These are phyloP conservation scores for Eutypella sp. DNA, from an alignment of 2,329 filamentous ascomycete species.

Conservation along the genomic window DNA sequence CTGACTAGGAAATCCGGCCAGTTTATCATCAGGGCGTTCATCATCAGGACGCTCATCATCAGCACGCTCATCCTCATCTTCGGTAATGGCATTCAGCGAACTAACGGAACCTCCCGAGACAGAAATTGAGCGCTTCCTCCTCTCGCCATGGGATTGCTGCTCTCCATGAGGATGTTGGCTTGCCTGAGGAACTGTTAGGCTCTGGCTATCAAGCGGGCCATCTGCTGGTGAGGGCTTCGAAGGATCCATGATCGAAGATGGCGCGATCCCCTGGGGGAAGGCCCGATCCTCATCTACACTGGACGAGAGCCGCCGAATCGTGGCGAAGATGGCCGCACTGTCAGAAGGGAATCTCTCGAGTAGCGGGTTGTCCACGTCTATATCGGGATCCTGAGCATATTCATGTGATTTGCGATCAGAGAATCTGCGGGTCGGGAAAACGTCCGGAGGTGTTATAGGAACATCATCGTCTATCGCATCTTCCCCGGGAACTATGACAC, in stretches of 20 bases:
- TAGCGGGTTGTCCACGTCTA: constrained; percentile 23
- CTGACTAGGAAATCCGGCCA: neutral
- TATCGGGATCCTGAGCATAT: constrained; percentile 6
- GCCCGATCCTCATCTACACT: constrained; percentile 22
- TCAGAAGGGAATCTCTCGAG: constrained; percentile 26
- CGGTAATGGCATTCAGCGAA: constrained; percentile 20
- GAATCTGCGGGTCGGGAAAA: neutral
- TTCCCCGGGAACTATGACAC: constrained; percentile 10
- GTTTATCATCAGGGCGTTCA: neutral
- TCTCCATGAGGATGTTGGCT: neutral
- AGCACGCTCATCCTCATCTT: constrained; percentile 18
- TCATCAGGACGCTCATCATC: constrained; percentile 20
- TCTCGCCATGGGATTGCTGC: neutral
- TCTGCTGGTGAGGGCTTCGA: constrained; percentile 3
- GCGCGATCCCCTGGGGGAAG: constrained; percentile 12
- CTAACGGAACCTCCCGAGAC: constrained; percentile 5
- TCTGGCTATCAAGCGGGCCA: neutral
- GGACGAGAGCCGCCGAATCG: constrained; percentile 25
- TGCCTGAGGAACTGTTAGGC: neutral
- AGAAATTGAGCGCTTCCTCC: neutral
- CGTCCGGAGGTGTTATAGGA: neutral
- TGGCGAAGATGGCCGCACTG: constrained; percentile 24
- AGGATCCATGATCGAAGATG: constrained; percentile 12
- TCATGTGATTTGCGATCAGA: neutral
- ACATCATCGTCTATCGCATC: constrained; percentile 7